Evolutionary conservation across 2,329 filamentous ascomycete genomes (phyloP), one percentile per base, ranked within the genome.

Genomic region (Bipolaris sorokiniana): DNA sequence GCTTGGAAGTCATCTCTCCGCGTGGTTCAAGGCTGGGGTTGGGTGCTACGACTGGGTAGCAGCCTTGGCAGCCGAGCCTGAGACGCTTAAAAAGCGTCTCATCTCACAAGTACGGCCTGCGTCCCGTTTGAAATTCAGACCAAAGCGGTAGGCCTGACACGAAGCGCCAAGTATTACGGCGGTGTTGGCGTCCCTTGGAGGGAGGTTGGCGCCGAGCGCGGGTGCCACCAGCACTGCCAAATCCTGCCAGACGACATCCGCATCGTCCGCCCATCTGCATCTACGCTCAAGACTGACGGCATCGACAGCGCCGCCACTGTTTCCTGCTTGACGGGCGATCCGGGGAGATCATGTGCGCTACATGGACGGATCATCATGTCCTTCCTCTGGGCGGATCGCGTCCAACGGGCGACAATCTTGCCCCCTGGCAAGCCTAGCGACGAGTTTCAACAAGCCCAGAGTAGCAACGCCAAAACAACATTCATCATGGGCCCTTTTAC

Each of bases 181-280:
- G 48, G 45, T 47, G 44, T 62, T 60, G 61, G 59, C 59, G 48
- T 11, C 47, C 47, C 59, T 62, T 62, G 59, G 57, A 50, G 23
- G 20, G 13, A 31, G 40, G 31, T 51, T 42, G 52, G 52, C 52
- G 52, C 52, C 47, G 48, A 55, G 47, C 13, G 15, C 52, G 23
- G 50, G 38, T 48, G 20, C 33, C 38, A 36, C 33, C 16, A 23
- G 18, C 6, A 42, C 51, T 7, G n/a, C 31, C 22, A 42, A 9
- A 23, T 22, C 45, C 28, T 48, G 18, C 18, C 20, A 48, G 15
- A 51, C 38, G 31, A 37, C 31, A 51, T 55, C 52, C 52, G 52
- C 47, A 22, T 28, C 16, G 52, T 51, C 47, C 52, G 47, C 47
- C 22, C 40, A 22, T 36, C 52, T 47, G 31, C 40, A 31, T 36